Evolutionary conservation across 2,329 filamentous ascomycete species (phyloP).

Genomic region (Graphilbum sp.): DNA sequence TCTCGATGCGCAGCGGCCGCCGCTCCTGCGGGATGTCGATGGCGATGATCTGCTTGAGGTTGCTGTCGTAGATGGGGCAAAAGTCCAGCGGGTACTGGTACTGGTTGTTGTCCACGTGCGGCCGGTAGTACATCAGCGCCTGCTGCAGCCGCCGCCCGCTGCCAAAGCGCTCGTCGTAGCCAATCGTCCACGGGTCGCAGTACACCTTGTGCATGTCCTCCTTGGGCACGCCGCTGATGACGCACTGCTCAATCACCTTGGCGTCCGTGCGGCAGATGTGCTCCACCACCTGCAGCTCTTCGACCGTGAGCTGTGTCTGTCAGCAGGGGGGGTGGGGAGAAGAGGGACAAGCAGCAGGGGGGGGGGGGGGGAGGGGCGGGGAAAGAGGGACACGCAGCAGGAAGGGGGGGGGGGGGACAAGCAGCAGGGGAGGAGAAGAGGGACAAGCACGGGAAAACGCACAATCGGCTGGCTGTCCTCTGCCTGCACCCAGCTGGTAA

Average conservation of each 20-base stretch:
- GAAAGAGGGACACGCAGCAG: too few species aligned
- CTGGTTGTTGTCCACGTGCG: conserved; percentile 70
- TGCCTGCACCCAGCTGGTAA: conserved; percentile 59
- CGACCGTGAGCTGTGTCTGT: conserved; percentile 58
- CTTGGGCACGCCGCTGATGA: conserved; percentile 60
- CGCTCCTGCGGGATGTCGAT: conserved; percentile 72
- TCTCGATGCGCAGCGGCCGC: conserved; percentile 54
- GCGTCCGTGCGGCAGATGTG: conserved; percentile 58
- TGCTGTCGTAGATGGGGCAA: conserved; percentile 76
- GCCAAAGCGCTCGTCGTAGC: conserved; percentile 81
- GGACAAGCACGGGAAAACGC: conserved; percentile 12
- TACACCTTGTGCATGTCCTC: conserved; percentile 92
- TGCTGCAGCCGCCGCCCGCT: conserved; percentile 68
- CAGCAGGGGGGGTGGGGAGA: not conserved
- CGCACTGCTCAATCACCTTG: conserved; percentile 81
- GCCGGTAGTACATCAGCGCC: conserved; percentile 89
- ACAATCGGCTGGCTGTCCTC: conserved; percentile 69
- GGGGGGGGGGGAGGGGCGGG: too few species aligned
- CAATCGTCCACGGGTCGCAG: conserved; percentile 93
- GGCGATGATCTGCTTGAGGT: conserved; percentile 61
- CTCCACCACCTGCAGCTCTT: conserved; percentile 73
- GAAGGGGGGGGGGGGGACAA: not conserved
- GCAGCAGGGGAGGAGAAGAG: not conserved
- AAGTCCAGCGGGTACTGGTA: conserved; percentile 89
- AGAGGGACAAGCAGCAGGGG: too few species aligned